phyloP scores from a whole-genome alignment of 176 grass and related monocot genomes.

The maize (Zea mays) region Zm-B73-REFERENCE-NAM-5.0 NC_050097.1:210639001-210639500 shows the following conservation, averaged over 20 bases:
- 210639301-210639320: conserved; percentile 77
- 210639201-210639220: conserved; percentile 67
- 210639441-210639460: conserved; percentile 53
- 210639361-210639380: conserved; percentile 38
- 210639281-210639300: conserved; percentile 90
- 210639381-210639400: conserved; percentile 3
- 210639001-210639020: not conserved
- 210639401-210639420: not conserved
- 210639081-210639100: conserved; percentile 16
- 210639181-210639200: conserved; percentile 1
- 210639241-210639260: conserved; percentile 70
- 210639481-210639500: conserved; percentile 94
- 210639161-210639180: conserved; percentile 22
- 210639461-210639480: conserved; percentile 94
- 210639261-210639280: conserved; percentile 13
- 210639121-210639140: not conserved
- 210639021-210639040: not conserved
- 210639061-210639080: not conserved
- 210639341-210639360: conserved; percentile 99
- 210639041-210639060: not conserved
- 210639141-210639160: not conserved
- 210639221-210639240: conserved; percentile 54
- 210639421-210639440: conserved; percentile 28
- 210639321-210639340: conserved; percentile 86
- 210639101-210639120: not conserved